phyloP scores from a whole-genome alignment of 106 monocot species.

The Dioscorea alata region DNA sequence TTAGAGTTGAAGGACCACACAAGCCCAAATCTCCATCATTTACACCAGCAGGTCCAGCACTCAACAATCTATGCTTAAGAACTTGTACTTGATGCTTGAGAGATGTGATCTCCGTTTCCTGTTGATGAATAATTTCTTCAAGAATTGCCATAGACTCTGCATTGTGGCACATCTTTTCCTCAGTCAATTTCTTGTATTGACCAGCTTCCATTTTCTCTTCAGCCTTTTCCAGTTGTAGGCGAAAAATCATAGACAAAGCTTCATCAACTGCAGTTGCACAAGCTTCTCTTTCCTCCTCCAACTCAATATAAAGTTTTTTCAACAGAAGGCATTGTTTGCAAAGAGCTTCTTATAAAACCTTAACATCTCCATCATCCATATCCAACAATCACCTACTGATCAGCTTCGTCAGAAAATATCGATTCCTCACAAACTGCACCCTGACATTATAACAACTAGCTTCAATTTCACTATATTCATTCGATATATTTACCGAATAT shows the following conservation, averaged over 20 bases:
- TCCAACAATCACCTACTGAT: not conserved
- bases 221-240: conserved; percentile 76
- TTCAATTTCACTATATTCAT: too few species aligned
- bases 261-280: conserved; percentile 57
- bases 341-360: conserved; percentile 30
- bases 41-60: not conserved
- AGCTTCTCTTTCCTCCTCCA: conserved; percentile 80
- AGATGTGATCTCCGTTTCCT: conserved; percentile 56
- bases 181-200: conserved; percentile 69
- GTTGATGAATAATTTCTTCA: conserved; percentile 47
- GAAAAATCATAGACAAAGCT: conserved; percentile 77
- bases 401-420: too few species aligned
- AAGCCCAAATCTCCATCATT: too few species aligned
- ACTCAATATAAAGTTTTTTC: conserved; percentile 37
- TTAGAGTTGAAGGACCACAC: too few species aligned
- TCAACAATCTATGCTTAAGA: conserved; percentile 25
- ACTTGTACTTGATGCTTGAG: conserved; percentile 43
- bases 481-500: too few species aligned
- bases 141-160: conserved; percentile 44
- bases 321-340: conserved; percentile 20
- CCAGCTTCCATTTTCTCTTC: conserved; percentile 60
- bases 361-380: conserved; percentile 33
- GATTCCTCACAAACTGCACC: too few species aligned
- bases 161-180: conserved; percentile 54
- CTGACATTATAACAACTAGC: too few species aligned